Percentiles rank a stretch among this genome's conserved stretches.
These are phyloP conservation scores for Sphaerobolus stellatus DNA, from an alignment of 1,284 basidiomycete genomes.

Conservation along the genomic window DNA sequence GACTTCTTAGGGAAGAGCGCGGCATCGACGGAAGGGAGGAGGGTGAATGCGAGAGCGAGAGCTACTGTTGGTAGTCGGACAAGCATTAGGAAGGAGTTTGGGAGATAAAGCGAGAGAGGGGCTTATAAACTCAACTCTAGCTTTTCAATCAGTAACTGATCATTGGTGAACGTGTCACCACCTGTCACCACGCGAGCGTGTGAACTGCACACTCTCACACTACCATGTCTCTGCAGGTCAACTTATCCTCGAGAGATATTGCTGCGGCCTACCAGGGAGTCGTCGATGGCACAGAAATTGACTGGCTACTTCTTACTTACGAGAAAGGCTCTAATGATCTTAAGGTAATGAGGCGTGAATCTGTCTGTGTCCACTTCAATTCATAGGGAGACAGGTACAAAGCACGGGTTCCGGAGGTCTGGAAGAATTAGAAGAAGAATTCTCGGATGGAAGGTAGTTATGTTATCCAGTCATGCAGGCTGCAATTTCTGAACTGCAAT, in stretches of 20 bases:
- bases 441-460: conserved; percentile 84
- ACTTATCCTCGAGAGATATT: conserved; percentile 71
- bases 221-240: conserved; percentile 73
- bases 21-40: conserved; percentile 60
- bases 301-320: conserved; percentile 88
- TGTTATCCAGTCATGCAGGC: neutral
- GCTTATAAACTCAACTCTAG: neutral
- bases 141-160: conserved; percentile 2
- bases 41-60: conserved; percentile 33
- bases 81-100: neutral
- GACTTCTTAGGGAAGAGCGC: conserved; percentile 72
- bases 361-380: neutral
- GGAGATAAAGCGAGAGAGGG: neutral
- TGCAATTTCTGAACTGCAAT: conserved; percentile 7
- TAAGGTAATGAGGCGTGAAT: conserved; percentile 40
- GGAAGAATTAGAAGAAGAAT: conserved; percentile 91
- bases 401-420: conserved; percentile 81
- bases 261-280: conserved; percentile 80
- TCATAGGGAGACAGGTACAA: conserved; percentile 52
- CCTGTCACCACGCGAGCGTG: conserved; percentile 8
- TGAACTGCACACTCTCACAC: neutral
- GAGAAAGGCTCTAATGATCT: conserved; percentile 87
- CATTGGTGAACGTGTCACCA: conserved; percentile 14
- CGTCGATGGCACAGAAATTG: conserved; percentile 69
- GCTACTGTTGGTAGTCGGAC: conserved; percentile 20